Evolutionary conservation across 2,329 filamentous ascomycete genomes (phyloP), one percentile per base, ranked within the genome.

Genomic region (Scedosporium minutisporum): DNA sequence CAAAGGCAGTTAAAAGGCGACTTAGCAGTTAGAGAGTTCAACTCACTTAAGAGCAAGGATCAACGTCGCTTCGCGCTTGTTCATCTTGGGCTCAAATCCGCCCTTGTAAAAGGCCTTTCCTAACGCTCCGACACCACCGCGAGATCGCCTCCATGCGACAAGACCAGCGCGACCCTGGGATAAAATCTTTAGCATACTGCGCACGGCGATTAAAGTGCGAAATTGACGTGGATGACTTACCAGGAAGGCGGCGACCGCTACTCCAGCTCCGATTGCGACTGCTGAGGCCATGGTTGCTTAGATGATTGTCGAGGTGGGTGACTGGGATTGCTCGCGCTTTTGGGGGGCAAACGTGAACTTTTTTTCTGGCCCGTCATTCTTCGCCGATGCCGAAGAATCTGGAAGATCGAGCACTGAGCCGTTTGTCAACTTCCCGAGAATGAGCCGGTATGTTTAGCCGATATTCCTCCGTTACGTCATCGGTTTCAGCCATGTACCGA

Each of bases 51-150:
- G 87, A 67, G 95, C 90, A 58, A 99, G 79, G 65, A 99, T 97
- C 69, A 99, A 78, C 4, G 92, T 83, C 23, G 95, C 95, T 78
- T 99, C 95, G 74, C 89, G 87, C 74, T 89, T 86, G 74, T 87
- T 97, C 93, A 99, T 99, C 76, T 89, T 90, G 65, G 87, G 82
- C 79, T 99, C 95, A 73, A 99, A 99, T n/a, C 95, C 95, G 68
- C 95, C 95, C 77, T 97, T 99, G 83, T 97, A 97, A 73, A 92
- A 99, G 51, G 92, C 87, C 75, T 93, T 92, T 69, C 95, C 95
- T 69, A 96, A 79, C 42, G 89, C 87, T 67, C 89, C 89, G 58
- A 90, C 81, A 66, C 88, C 88, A 66, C 90, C 89, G 65, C 89
- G 84, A 64, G 89, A 96, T 70, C 91, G 86, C 66, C 93, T 87